A percentile compares a stretch with the other conserved stretches of the same genome.
These are phyloP conservation scores for Gastrolobium bilobum DNA, from an alignment of 306 rosid species.

Conservation along the genomic window DNA sequence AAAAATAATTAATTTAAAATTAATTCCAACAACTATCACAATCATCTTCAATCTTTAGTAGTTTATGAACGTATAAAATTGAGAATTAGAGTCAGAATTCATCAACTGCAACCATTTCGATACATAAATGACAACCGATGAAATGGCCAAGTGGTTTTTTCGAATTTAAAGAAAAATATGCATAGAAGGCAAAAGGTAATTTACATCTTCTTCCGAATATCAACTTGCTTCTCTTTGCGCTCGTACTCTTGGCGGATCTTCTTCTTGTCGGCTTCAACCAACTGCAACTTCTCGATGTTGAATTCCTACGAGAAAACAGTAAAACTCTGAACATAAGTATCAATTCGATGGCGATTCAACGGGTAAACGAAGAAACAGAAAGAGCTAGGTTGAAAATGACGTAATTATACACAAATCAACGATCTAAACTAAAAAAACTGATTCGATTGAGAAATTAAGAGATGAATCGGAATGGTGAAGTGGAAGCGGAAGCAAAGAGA, in stretches of 20 bases:
- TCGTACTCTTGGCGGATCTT: slow-evolving; percentile 99
- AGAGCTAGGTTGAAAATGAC: neutral
- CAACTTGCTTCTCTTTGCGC: slow-evolving; percentile 97
- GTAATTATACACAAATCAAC: neutral
- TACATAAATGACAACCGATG: neutral
- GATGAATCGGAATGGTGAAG: slow-evolving; percentile 13
- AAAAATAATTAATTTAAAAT: too few relatives aligned
- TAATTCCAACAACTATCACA: too few relatives aligned
- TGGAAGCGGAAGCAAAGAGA: neutral
- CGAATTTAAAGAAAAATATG: slow-evolving; percentile 1
- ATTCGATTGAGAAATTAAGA: neutral
- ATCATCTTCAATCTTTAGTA: too few relatives aligned
- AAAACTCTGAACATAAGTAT: slow-evolving; percentile 22
- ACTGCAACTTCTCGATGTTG: slow-evolving; percentile 97
- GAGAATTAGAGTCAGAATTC: slow-evolving; percentile 18
- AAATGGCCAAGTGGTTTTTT: neutral
- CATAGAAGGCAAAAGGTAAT: neutral
- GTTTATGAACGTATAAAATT: neutral
- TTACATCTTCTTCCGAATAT: slow-evolving; percentile 93
- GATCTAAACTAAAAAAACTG: neutral
- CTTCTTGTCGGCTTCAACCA: slow-evolving; percentile 98
- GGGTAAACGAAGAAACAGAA: neutral
- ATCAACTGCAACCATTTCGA: neutral
- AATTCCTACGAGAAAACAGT: slow-evolving; percentile 66
- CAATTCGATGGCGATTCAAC: slow-evolving; percentile 28